phyloP scores from a whole-genome alignment of 345 rosid genomes.

The Acer yangbiense region DNA sequence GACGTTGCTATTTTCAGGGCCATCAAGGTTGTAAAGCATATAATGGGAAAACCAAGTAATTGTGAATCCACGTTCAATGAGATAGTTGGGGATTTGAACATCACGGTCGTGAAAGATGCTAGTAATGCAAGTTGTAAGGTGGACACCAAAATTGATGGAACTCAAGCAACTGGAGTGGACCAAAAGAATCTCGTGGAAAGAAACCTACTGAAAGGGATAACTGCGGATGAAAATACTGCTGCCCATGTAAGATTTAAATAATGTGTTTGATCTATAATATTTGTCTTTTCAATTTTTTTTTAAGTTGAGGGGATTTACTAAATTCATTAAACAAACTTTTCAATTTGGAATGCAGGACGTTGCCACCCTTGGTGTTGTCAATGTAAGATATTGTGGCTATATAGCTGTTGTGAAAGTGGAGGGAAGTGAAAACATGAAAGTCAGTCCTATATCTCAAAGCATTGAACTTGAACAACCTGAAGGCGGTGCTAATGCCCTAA shows the following conservation, averaged over 20 bases:
- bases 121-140: slow-evolving; percentile 75
- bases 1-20: slow-evolving; percentile 88
- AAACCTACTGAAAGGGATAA: slow-evolving; percentile 91
- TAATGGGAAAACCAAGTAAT: slow-evolving; percentile 43
- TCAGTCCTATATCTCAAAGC: slow-evolving; percentile 52
- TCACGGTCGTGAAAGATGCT: slow-evolving; percentile 62
- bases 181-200: slow-evolving; percentile 63
- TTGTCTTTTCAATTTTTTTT: slow-evolving; percentile 13
- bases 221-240: slow-evolving; percentile 97
- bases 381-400: slow-evolving; percentile 85
- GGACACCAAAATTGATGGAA: slow-evolving; percentile 92
- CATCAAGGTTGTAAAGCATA: slow-evolving; percentile 70
- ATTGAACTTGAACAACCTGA: slow-evolving; percentile 87
- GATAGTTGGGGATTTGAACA: slow-evolving; percentile 73
- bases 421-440: slow-evolving; percentile 49
- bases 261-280: slow-evolving; percentile 19
- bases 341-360: slow-evolving; percentile 62
- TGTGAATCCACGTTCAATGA: slow-evolving; percentile 48
- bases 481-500: slow-evolving; percentile 98
- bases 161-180: slow-evolving; percentile 63
- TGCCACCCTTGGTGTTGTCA: slow-evolving; percentile 75
- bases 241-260: slow-evolving; percentile 71
- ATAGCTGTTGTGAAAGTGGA: slow-evolving; percentile 78
- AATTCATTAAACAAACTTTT: slow-evolving; percentile 20
- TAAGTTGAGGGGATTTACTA: not conserved